Evolutionary conservation across 441 rosid genomes (phyloP).

Genomic region (Pelargonium citronellum): DNA sequence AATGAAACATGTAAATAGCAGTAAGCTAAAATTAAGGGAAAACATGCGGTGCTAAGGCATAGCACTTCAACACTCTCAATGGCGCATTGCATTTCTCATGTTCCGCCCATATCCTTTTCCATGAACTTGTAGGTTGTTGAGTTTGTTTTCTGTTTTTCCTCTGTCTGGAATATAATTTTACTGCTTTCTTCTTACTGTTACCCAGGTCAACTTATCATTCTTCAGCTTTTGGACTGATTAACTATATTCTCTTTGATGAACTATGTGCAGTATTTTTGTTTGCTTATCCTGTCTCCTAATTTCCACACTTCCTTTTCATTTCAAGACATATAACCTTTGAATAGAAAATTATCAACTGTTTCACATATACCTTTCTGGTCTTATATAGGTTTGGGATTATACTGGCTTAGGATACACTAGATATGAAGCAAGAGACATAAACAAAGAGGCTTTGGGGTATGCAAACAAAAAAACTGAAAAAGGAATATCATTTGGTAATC

Average conservation of each 20-base stretch:
- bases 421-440: conserved; percentile 70
- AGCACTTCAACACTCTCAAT: no score
- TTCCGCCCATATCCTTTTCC: no score
- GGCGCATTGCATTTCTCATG: no score
- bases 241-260: not conserved
- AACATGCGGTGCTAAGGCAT: no score
- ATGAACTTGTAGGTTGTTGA: no score
- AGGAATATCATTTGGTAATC: conserved; percentile 11
- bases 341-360: not conserved
- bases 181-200: no score
- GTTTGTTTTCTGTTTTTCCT: no score
- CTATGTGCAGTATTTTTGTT: not conserved
- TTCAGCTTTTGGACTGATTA: no score
- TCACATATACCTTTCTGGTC: conserved; percentile 8
- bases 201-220: no score
- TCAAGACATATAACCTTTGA: not conserved
- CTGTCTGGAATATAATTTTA: no score
- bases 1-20: no score
- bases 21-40: no score
- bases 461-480: conserved; percentile 15
- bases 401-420: conserved; percentile 83
- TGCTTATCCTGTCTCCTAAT: not conserved
- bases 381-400: conserved; percentile 85
- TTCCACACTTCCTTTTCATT: not conserved
- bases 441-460: conserved; percentile 75